Evolutionary conservation across 2,329 filamentous ascomycete species (phyloP).

Genomic region (Rugonectria rugulosa): DNA sequence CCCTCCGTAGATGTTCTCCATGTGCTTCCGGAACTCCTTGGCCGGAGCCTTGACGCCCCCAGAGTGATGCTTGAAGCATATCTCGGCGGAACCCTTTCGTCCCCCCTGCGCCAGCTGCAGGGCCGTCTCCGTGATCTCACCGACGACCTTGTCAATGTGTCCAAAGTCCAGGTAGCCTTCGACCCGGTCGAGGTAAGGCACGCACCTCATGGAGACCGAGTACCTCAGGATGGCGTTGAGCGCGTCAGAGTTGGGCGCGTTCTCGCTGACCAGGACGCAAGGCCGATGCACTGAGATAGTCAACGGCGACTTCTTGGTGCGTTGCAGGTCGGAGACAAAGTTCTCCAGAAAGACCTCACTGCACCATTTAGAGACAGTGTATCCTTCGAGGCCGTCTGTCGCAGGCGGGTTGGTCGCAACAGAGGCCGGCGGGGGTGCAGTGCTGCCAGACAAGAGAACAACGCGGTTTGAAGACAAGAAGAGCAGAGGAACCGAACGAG

Average conservation of each 20-base stretch:
- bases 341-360: constrained; percentile 43
- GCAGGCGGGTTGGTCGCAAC: constrained; percentile 22
- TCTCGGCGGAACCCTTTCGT: background rate
- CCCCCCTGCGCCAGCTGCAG: background rate
- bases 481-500: constrained; percentile 17
- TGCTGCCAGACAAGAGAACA: constrained; percentile 14
- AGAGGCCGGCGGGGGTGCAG: constrained; percentile 17
- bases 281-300: constrained; percentile 40
- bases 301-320: constrained; percentile 16
- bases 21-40: constrained; percentile 17
- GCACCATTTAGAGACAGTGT: constrained; percentile 44
- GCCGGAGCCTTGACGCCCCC: constrained; percentile 22
- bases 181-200: constrained; percentile 15
- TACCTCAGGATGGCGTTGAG: constrained; percentile 24
- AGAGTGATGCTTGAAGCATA: constrained; percentile 22
- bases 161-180: constrained; percentile 21
- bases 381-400: constrained; percentile 39
- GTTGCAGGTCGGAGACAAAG: constrained; percentile 12
- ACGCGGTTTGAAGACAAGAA: constrained; percentile 21
- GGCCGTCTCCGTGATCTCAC: constrained; percentile 8
- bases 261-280: constrained; percentile 28
- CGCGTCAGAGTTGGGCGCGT: constrained; percentile 26
- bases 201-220: constrained; percentile 20
- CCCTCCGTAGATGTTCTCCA: constrained; percentile 20
- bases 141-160: constrained; percentile 13